These are phyloP conservation scores for Alternaria solani DNA, from an alignment of 2,329 filamentous ascomycete species.

Conservation along the genomic window DNA sequence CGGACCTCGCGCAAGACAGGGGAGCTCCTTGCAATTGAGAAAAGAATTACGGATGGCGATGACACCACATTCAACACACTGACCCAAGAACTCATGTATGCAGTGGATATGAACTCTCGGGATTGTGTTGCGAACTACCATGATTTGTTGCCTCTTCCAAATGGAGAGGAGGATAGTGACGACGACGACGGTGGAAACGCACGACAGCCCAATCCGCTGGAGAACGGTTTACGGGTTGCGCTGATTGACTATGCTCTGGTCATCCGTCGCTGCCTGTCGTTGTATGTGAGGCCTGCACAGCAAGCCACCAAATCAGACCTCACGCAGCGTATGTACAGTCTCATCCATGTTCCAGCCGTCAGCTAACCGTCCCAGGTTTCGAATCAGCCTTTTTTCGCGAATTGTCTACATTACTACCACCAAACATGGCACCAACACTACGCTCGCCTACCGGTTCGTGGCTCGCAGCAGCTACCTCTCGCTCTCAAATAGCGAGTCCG, in stretches of 20 bases:
- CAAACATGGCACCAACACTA: slow-evolving; percentile 35
- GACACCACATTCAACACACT: slow-evolving; percentile 73
- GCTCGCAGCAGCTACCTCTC: slow-evolving; percentile 38
- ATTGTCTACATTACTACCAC: slow-evolving; percentile 52
- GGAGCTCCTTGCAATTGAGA: slow-evolving; percentile 80
- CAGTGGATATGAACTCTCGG: slow-evolving; percentile 77
- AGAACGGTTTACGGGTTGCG: slow-evolving; percentile 83
- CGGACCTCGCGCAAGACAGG: slow-evolving; percentile 89
- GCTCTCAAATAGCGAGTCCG: slow-evolving; percentile 39
- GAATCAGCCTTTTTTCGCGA: slow-evolving; percentile 57
- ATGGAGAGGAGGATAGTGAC: slow-evolving; percentile 35
- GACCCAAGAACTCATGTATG: slow-evolving; percentile 77
- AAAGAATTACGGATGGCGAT: slow-evolving; percentile 75
- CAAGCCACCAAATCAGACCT: slow-evolving; percentile 68
- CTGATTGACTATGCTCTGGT: slow-evolving; percentile 89
- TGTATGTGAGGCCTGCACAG: slow-evolving; percentile 71
- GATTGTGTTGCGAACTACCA: slow-evolving; percentile 82
- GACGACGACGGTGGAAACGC: slow-evolving; percentile 56
- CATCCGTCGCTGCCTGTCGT: slow-evolving; percentile 80
- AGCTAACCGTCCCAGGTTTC: slow-evolving; percentile 49
- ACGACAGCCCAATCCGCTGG: slow-evolving; percentile 62
- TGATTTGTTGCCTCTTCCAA: slow-evolving; percentile 68
- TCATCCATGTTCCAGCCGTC: slow-evolving; percentile 14
- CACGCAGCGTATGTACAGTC: slow-evolving; percentile 65
- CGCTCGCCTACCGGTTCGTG: slow-evolving; percentile 48